phyloP scores from a whole-genome alignment of 345 rosid species.

The Murraya paniculata region DNA sequence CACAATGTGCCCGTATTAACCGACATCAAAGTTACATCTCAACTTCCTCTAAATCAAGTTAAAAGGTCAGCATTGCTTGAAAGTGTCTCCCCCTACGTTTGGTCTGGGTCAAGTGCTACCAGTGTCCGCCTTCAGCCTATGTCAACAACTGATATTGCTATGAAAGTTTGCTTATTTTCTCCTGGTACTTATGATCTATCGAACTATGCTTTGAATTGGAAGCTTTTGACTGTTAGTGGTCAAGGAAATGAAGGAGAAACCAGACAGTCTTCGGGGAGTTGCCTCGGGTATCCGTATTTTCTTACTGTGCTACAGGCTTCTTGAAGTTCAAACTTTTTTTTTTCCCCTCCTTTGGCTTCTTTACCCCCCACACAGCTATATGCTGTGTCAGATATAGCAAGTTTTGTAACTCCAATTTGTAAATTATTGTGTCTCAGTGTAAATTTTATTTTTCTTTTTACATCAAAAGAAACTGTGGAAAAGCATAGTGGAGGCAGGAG shows the following conservation, averaged over 20 bases:
- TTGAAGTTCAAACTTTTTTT: conserved; percentile 15
- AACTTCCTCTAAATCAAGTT: conserved; percentile 28
- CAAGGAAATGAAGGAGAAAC: conserved; percentile 30
- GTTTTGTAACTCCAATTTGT: conserved; percentile 28
- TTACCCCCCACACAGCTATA: neutral
- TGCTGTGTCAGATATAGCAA: neutral
- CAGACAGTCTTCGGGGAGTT: conserved; percentile 48
- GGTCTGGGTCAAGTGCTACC: conserved; percentile 81
- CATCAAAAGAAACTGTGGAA: conserved; percentile 16
- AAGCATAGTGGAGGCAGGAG: conserved; percentile 16
- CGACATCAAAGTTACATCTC: conserved; percentile 52
- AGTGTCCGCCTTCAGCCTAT: conserved; percentile 51
- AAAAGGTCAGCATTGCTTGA: conserved; percentile 40
- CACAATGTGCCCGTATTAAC: conserved; percentile 37
- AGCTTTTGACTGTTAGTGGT: conserved; percentile 20
- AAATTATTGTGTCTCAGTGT: conserved; percentile 22
- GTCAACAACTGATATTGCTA: conserved; percentile 55
- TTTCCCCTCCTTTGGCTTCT: conserved; percentile 4
- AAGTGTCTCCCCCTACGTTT: conserved; percentile 60
- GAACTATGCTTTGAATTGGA: conserved; percentile 73
- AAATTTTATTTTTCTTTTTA: conserved; percentile 11
- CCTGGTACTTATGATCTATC: conserved; percentile 83
- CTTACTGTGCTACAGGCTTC: conserved; percentile 65
- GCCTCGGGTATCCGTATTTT: conserved; percentile 69
- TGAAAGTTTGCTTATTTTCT: conserved; percentile 67